A percentile compares a stretch with the other conserved stretches of the same genome.
phyloP scores from a whole-genome alignment of 805 yeast species.

The Dipodascopsis uninucleata region DNA sequence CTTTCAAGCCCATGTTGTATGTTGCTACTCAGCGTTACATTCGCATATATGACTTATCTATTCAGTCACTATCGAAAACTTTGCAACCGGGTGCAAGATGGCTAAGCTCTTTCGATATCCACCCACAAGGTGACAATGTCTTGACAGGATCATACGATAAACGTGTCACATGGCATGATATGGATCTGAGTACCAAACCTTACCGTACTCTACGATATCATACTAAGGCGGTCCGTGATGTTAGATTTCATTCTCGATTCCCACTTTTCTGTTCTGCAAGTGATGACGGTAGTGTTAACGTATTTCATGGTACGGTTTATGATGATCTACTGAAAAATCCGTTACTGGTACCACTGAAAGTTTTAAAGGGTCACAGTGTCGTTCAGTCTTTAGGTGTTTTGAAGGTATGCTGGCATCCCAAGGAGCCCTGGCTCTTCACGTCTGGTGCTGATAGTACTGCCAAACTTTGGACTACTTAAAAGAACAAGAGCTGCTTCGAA shows the following conservation, averaged over 20 bases:
- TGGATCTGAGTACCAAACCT: slow-evolving; percentile 83
- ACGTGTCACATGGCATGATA: slow-evolving; percentile 95
- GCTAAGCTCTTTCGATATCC: slow-evolving; percentile 87
- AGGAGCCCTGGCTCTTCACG: slow-evolving; percentile 95
- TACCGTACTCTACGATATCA: slow-evolving; percentile 95
- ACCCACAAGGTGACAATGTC: slow-evolving; percentile 90
- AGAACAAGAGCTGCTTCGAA: too few relatives aligned
- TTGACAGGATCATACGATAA: slow-evolving; percentile 91
- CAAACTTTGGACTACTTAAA: slow-evolving; percentile 89
- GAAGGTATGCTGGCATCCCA: slow-evolving; percentile 91
- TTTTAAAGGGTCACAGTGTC: slow-evolving; percentile 83
- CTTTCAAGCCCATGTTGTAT: slow-evolving; percentile 86
- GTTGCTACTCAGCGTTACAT: slow-evolving; percentile 92
- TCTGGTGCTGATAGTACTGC: slow-evolving; percentile 98
- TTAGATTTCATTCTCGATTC: slow-evolving; percentile 78
- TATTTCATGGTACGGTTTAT: slow-evolving; percentile 94
- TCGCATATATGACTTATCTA: slow-evolving; percentile 83
- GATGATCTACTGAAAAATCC: slow-evolving; percentile 96
- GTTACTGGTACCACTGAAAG: slow-evolving; percentile 90
- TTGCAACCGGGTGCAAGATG: slow-evolving; percentile 94
- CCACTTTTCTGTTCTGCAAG: slow-evolving; percentile 94
- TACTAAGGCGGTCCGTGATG: slow-evolving; percentile 86
- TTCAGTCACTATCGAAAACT: slow-evolving; percentile 78
- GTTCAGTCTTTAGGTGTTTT: slow-evolving; percentile 80
- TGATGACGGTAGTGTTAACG: slow-evolving; percentile 89